phyloP scores from a whole-genome alignment of 176 grass and related monocot species.

The Paspalum vaginatum region DNA sequence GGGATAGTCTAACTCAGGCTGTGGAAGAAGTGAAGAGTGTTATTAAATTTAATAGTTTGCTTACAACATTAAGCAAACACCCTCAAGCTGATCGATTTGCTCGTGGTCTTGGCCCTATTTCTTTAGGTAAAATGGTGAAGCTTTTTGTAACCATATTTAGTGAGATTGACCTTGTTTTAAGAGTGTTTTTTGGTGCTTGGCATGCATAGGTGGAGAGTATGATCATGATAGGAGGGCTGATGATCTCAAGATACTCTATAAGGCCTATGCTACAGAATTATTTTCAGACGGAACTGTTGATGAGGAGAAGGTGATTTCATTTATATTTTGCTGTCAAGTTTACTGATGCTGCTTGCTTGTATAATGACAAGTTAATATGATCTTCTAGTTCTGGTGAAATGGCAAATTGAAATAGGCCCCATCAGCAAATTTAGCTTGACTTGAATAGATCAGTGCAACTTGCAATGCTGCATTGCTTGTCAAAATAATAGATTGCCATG shows the following conservation, averaged over 20 bases:
- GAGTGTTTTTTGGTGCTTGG: slow-evolving; percentile 19
- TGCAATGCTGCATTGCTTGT: slow-evolving; percentile 8
- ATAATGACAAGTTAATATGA: slow-evolving; percentile 26
- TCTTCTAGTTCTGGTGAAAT: neutral
- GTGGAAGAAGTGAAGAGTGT: slow-evolving; percentile 77
- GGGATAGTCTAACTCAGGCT: slow-evolving; percentile 57
- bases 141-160: slow-evolving; percentile 37
- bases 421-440: slow-evolving; percentile 29
- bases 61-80: slow-evolving; percentile 76
- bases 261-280: slow-evolving; percentile 73
- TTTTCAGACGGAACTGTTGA: slow-evolving; percentile 75
- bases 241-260: slow-evolving; percentile 86
- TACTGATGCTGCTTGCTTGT: slow-evolving; percentile 21
- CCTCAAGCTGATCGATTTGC: slow-evolving; percentile 62
- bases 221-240: slow-evolving; percentile 71
- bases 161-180: slow-evolving; percentile 27
- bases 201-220: slow-evolving; percentile 70
- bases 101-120: slow-evolving; percentile 83
- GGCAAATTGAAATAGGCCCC: slow-evolving; percentile 21
- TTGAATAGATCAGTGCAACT: slow-evolving; percentile 5
- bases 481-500: neutral
- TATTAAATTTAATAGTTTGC: slow-evolving; percentile 76
- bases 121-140: slow-evolving; percentile 64
- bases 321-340: slow-evolving; percentile 28
- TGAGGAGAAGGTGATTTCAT: slow-evolving; percentile 65